Evolutionary conservation across 768 basidiomycete genomes (phyloP), one percentile per base, ranked within the genome.

Genomic region (Porphyrellus cyaneotinctus): DNA sequence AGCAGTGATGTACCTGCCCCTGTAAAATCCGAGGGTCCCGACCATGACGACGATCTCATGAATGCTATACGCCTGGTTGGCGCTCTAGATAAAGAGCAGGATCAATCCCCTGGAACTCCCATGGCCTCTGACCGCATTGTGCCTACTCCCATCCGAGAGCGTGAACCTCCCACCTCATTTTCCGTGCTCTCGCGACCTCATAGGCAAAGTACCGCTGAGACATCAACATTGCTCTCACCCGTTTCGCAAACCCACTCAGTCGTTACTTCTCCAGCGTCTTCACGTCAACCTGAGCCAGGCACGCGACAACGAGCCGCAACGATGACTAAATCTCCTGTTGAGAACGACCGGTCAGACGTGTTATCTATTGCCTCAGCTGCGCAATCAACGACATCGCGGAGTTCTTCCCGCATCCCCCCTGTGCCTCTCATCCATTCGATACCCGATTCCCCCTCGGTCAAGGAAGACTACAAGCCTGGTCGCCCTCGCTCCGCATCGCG

Each of bases 101-200:
- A 68, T 6, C 51, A 51, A 24, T 24, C 65, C 14, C 47, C 58
- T 17, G 44, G 15, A 20, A 18, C 43, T 1, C 5, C 48, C 24
- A 55, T 38, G 28, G 46, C 49, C 20, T 50, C 54, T 43, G 51
- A 69, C 23, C 60, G 53, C 32, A 69, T 70, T 17, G 58, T 79
- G 18, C 84, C 84, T 10, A 84, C 83, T 43, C 78, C 78, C 22
- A 84, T 85, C 56, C 80, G 78, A 56, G 73, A 77, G 60, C 75
- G 81, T 30, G 69, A 77, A 43, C 78, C 82, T 5, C 75, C 75
- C 11, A 76, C 81, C 8, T 72, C 82, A 24, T 85, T 85, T 60
- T 80, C 79, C 53, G 84, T 85, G 42, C 82, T 79, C 2, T 84
- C 83, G 18, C 70, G 84, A 20, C 83, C 83, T 43, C 64, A 79